These are phyloP conservation scores for Macrocybe sp. DNA, from an alignment of 1,284 basidiomycete species.

Conservation along the genomic window DNA sequence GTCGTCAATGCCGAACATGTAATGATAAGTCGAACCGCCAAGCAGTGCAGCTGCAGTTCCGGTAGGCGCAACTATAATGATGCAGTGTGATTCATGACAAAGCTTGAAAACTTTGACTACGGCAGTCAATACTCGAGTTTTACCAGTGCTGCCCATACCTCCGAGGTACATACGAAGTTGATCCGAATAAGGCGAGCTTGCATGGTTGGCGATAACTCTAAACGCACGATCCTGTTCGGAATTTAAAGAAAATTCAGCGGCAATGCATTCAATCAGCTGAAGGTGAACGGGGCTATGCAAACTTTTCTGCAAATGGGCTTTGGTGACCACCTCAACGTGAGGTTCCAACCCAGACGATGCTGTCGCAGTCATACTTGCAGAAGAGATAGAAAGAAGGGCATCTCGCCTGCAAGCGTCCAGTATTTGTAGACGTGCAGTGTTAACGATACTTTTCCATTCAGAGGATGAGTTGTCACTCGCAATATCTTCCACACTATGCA, in stretches of 20 bases:
- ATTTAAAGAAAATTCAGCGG: slow-evolving; percentile 16
- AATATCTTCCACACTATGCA: no score
- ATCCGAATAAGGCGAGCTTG: slow-evolving; percentile 8
- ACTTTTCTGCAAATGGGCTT: slow-evolving; percentile 2
- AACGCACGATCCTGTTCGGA: slow-evolving; percentile 31
- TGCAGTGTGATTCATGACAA: slow-evolving; percentile 19
- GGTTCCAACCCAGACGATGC: background rate
- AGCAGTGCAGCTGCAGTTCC: slow-evolving; percentile 31
- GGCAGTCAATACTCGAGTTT: slow-evolving; percentile 36
- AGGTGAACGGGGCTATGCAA: background rate
- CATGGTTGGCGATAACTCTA: slow-evolving; percentile 27
- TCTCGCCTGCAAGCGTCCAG: background rate
- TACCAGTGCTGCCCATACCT: slow-evolving; percentile 37
- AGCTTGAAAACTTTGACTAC: slow-evolving; percentile 21
- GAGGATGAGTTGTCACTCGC: no score
- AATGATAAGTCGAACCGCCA: slow-evolving; percentile 34
- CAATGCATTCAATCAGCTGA: background rate
- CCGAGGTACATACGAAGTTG: slow-evolving; percentile 33
- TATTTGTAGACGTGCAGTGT: background rate
- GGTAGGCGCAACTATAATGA: slow-evolving; percentile 30
- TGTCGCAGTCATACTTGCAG: background rate
- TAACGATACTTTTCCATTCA: no score
- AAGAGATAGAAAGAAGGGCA: background rate
- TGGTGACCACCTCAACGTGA: slow-evolving; percentile 7
- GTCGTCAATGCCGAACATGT: slow-evolving; percentile 22